Conservation (phyloP, 805 yeast species). For the Kodamaea nitidulidarum region DNA sequence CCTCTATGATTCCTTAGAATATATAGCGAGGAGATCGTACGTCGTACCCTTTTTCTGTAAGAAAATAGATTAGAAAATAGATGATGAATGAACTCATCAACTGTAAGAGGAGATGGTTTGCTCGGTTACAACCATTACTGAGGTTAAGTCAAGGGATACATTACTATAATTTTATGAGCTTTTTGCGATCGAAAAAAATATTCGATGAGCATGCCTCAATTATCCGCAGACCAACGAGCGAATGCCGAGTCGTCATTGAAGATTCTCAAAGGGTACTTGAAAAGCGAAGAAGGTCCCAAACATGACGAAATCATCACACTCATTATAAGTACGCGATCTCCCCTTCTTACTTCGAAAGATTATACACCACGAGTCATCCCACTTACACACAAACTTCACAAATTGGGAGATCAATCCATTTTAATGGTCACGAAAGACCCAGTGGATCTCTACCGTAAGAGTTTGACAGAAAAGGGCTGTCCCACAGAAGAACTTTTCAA, state of each 20-base stretch:
- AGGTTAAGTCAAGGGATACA: no score
- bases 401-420: constrained; percentile 46
- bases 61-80: no score
- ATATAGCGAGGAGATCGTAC: neutral
- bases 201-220: constrained; percentile 12
- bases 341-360: constrained; percentile 43
- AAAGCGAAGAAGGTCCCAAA: constrained; percentile 13
- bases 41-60: neutral
- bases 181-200: neutral
- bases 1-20: neutral
- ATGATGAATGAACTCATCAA: no score
- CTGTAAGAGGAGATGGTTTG: no score
- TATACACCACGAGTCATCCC: constrained; percentile 59
- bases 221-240: constrained; percentile 15
- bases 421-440: constrained; percentile 74
- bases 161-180: neutral
- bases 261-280: constrained; percentile 15
- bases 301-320: constrained; percentile 34
- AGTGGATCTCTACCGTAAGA: constrained; percentile 49
- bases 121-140: no score
- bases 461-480: constrained; percentile 45
- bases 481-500: constrained; percentile 60
- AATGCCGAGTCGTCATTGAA: constrained; percentile 14
- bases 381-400: constrained; percentile 47
- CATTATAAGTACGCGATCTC: constrained; percentile 46